Base-by-base conservation (phyloP, 2,329 filamentous ascomycete genomes). In the Pyricularia grisea region DNA sequence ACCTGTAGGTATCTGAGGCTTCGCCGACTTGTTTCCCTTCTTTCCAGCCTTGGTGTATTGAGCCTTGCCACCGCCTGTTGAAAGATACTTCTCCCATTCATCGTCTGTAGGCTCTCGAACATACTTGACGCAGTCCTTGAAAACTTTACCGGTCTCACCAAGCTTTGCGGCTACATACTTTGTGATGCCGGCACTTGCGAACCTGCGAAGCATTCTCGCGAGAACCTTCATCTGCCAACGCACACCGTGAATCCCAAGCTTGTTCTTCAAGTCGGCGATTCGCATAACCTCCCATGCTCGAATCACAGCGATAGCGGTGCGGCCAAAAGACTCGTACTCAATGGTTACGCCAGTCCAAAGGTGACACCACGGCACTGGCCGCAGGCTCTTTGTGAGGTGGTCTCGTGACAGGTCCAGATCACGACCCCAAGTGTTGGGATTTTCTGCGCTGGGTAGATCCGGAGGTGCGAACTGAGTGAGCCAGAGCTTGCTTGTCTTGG, bases 401-500 rank as follows among this genome's bases (percentile, higher is more conserved):
- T 74, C 75, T 50, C 74, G 73, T 17, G 76, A 76, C 71, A 79
- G 70, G 17, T 79, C 76, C 60, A 78, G 70, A 27, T 74, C 76
- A 50, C 33, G 61, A 4, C 65, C 50, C 17, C 61, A 64, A 25
- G 42, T 23, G 20, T 61, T 55, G 71, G 70, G 27, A 68, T 72
- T 50, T 7, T 72, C 74, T 14, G 66, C 78, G 71, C 79, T 81
- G 50, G 77, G 76, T 61, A 81, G 78, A 70, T 76, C 77, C 12
- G 79, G 78, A 33, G 81, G 86, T 0, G 86, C 83, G 73, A 87
- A 88, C 31, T 80, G 78, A 65, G 83, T 82, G 65, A 89, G 81
- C 84, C 87, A 89, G 68, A 89, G 78, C 74, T 87, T 87, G 78
- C 87, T 89, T 1, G 87, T 88, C 73, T 87, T 88, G 69, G 83